Conservation (phyloP, 225 moss, liverwort and hornwort genomes). For the Neckera pumila region DNA sequence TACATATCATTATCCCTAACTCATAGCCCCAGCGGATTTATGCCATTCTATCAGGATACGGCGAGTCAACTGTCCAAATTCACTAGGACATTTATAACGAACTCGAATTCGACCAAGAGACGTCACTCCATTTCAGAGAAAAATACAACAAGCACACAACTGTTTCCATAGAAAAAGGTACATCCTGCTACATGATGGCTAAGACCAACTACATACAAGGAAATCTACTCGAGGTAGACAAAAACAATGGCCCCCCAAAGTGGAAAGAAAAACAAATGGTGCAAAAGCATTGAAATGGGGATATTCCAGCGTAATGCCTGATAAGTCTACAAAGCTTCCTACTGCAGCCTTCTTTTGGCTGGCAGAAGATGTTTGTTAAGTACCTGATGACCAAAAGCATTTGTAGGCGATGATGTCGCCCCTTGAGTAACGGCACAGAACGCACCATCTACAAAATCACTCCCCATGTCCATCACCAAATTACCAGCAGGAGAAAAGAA, state of each 20-base stretch:
- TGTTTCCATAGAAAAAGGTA: conserved; percentile 13
- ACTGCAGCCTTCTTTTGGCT: conserved; percentile 48
- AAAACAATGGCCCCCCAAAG: conserved; percentile 31
- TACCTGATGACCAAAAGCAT: conserved; percentile 38
- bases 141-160: neutral
- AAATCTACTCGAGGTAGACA: conserved; percentile 22
- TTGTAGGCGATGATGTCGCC: conserved; percentile 18
- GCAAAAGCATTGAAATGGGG: conserved; percentile 37
- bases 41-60: neutral
- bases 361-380: conserved; percentile 39
- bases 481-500: conserved; percentile 55
- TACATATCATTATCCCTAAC: neutral
- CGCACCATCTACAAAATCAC: conserved; percentile 55
- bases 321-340: conserved; percentile 47
- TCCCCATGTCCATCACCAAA: conserved; percentile 46
- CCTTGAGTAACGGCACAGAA: conserved; percentile 20
- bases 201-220: conserved; percentile 10
- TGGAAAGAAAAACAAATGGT: conserved; percentile 28
- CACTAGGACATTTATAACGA: neutral
- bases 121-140: neutral
- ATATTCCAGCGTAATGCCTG: conserved; percentile 44
- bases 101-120: neutral
- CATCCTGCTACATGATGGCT: conserved; percentile 9
- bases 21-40: neutral
- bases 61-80: neutral